phyloP scores from a whole-genome alignment of 225 moss, liverwort and hornwort species.

The Marchantia polymorpha region DNA sequence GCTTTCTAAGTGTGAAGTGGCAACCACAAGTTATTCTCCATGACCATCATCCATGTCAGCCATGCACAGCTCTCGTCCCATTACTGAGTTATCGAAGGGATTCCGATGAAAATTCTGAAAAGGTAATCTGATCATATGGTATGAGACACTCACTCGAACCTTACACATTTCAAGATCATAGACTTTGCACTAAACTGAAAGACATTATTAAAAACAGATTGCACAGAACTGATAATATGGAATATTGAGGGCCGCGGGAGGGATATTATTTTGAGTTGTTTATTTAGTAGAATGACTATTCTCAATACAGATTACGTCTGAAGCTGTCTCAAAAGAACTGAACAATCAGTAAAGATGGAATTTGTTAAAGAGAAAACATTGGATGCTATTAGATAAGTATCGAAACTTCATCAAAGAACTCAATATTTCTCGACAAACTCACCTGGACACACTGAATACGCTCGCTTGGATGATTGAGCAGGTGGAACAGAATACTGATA shows the following conservation, averaged over 20 bases:
- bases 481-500: constrained; percentile 70
- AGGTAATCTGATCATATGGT: constrained; percentile 69
- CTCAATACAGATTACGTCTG: background rate
- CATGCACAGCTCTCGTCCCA: constrained; percentile 87
- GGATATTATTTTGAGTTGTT: no score
- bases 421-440: background rate
- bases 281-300: background rate
- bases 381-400: no score
- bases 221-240: no score
- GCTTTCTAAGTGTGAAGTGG: constrained; percentile 89
- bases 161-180: no score
- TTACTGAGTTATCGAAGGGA: constrained; percentile 79
- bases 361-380: no score
- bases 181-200: no score
- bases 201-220: no score
- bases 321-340: background rate
- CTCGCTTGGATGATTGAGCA: constrained; percentile 48
- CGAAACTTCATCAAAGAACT: background rate
- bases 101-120: constrained; percentile 63
- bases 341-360: background rate
- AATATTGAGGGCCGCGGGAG: no score
- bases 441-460: constrained; percentile 81
- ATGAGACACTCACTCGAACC: background rate
- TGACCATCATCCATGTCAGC: constrained; percentile 67
- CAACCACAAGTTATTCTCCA: constrained; percentile 60